Conservation (phyloP, 2,329 filamentous ascomycete genomes). For the Xylariaceae sp. region DNA sequence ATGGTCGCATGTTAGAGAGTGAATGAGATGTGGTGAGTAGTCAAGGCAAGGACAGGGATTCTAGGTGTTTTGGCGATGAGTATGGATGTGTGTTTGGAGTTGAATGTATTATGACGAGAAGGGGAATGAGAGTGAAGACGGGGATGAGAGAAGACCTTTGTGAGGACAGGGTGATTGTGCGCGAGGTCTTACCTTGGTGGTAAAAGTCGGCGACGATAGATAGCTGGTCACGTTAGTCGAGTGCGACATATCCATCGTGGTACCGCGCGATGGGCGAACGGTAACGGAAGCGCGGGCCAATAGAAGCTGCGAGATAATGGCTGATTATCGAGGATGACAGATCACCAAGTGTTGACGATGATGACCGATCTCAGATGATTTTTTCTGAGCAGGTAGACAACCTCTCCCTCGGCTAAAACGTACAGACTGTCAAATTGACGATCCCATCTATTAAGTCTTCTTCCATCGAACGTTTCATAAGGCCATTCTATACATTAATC, state of each 20-base stretch:
- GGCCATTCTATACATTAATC: no score
- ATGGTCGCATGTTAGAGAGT: constrained; percentile 43
- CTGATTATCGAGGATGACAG: neutral
- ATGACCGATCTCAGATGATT: no score
- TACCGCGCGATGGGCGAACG: constrained; percentile 40
- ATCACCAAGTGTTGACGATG: no score
- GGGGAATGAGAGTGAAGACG: constrained; percentile 28
- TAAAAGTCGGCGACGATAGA: constrained; percentile 26
- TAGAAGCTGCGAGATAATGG: constrained; percentile 15
- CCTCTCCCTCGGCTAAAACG: no score
- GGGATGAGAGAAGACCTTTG: constrained; percentile 12
- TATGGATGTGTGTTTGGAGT: constrained; percentile 27
- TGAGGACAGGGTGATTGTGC: constrained; percentile 23
- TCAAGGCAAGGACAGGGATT: constrained; percentile 36
- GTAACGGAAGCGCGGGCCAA: constrained; percentile 25
- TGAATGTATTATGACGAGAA: constrained; percentile 27
- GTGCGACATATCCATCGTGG: constrained; percentile 40
- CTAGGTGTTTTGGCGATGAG: constrained; percentile 35
- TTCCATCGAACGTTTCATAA: no score
- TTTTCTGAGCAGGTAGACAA: no score
- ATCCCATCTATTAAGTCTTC: no score
- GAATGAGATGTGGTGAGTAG: constrained; percentile 46
- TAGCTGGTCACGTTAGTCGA: constrained; percentile 35
- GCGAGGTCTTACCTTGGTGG: constrained; percentile 31
- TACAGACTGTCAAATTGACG: no score